Percentiles rank a stretch among this genome's conserved stretches.
These are phyloP conservation scores for Tetrapisispora taiwanensis DNA, from an alignment of 805 yeast species.

Conservation along the genomic window DNA sequence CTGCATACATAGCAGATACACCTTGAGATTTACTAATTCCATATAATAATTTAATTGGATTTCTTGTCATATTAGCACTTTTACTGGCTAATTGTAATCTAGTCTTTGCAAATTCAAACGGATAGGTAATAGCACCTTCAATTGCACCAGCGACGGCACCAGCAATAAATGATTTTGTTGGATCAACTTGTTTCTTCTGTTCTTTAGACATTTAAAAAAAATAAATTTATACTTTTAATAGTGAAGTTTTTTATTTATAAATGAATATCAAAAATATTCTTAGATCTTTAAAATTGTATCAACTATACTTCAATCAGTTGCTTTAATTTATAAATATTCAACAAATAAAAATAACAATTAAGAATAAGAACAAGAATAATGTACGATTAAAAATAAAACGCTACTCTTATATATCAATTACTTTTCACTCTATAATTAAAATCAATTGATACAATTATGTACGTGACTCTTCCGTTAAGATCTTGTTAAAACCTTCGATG, in stretches of 20 bases:
- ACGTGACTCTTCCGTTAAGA: too few species aligned
- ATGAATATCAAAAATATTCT: background rate
- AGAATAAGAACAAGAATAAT: too few species aligned
- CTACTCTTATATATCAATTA: too few species aligned
- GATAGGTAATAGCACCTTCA: slow-evolving; percentile 86
- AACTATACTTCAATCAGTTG: too few species aligned
- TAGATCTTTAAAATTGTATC: background rate
- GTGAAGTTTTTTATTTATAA: too few species aligned
- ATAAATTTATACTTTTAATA: too few species aligned
- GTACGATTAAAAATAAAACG: too few species aligned
- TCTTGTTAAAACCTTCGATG: background rate
- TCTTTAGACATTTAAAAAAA: background rate
- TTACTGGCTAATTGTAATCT: slow-evolving; percentile 74
- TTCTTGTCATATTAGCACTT: slow-evolving; percentile 54
- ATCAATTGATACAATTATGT: too few species aligned
- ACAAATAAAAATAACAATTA: too few species aligned
- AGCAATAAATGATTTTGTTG: slow-evolving; percentile 75
- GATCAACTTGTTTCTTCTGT: slow-evolving; percentile 38
- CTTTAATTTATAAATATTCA: too few species aligned
- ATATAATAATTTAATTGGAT: slow-evolving; percentile 74
- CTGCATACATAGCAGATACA: slow-evolving; percentile 68
- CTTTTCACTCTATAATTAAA: too few species aligned
- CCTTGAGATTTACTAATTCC: slow-evolving; percentile 75
- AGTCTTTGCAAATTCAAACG: slow-evolving; percentile 95
- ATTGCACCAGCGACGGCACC: slow-evolving; percentile 97